Conservation (phyloP, 2,329 filamentous ascomycete genomes). For the Penicillium brasilianum region DNA sequence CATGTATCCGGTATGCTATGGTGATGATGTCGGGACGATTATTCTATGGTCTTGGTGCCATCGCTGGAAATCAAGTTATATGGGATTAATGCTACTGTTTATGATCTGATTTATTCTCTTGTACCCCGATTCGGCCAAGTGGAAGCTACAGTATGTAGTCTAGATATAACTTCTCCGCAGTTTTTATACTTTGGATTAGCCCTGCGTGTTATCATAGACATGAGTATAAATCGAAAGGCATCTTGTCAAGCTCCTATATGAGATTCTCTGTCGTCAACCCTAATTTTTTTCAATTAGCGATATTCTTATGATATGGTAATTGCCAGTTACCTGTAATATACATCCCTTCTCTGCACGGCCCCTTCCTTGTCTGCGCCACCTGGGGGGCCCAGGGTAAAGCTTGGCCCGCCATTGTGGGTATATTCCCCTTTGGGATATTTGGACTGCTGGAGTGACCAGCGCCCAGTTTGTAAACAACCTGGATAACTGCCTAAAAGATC, state of each 20-base stretch:
- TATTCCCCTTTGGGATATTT: not conserved
- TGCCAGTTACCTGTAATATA: not conserved
- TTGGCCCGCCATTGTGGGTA: not conserved
- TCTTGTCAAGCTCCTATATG: too few relatives aligned
- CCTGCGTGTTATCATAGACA: too few relatives aligned
- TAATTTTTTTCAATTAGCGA: too few relatives aligned
- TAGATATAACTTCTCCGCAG: not conserved
- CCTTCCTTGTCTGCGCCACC: not conserved
- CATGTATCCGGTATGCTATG: conserved; percentile 5
- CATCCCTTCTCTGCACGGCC: not conserved
- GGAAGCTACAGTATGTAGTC: not conserved
- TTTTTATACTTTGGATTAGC: not conserved
- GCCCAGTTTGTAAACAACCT: too few relatives aligned
- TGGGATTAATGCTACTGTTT: conserved; percentile 6
- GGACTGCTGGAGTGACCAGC: too few relatives aligned
- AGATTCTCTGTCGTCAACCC: too few relatives aligned
- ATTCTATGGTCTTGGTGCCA: not conserved
- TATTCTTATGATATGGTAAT: too few relatives aligned
- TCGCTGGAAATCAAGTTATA: not conserved
- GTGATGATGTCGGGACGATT: not conserved
- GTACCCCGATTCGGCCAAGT: not conserved
- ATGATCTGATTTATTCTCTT: not conserved
- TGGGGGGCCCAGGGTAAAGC: not conserved
- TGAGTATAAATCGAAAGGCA: too few relatives aligned
- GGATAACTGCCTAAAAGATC: too few relatives aligned